These are phyloP conservation scores for Cicer pinnatifidum DNA, from an alignment of 306 rosid genomes.

Conservation along the genomic window DNA sequence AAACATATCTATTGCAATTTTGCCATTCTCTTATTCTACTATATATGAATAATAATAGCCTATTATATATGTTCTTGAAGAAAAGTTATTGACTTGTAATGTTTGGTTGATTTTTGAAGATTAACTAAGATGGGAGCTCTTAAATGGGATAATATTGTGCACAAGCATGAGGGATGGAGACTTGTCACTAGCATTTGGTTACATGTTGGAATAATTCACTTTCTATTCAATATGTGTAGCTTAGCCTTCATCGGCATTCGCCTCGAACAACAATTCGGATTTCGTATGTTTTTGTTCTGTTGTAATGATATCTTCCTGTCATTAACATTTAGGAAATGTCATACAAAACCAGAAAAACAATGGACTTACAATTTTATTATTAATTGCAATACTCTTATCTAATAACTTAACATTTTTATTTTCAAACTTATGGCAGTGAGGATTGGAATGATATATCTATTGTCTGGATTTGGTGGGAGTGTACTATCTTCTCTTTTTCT, in stretches of 20 bases:
- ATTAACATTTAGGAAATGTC: slow-evolving; percentile 1
- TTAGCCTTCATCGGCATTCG: slow-evolving; percentile 80
- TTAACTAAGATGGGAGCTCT: slow-evolving; percentile 88
- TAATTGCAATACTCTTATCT: slow-evolving; percentile 8
- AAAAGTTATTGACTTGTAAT: slow-evolving; percentile 14
- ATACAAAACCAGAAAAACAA: neutral
- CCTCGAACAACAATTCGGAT: slow-evolving; percentile 92
- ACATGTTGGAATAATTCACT: slow-evolving; percentile 86
- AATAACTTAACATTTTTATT: slow-evolving; percentile 19
- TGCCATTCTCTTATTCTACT: neutral
- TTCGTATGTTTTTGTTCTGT: slow-evolving; percentile 53
- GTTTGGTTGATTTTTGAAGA: slow-evolving; percentile 49
- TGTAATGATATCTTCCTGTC: neutral
- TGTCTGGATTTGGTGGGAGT: slow-evolving; percentile 84
- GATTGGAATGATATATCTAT: slow-evolving; percentile 65
- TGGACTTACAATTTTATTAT: neutral
- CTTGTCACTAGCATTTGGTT: slow-evolving; percentile 83
- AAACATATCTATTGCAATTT: slow-evolving; percentile 10
- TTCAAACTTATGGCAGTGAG: slow-evolving; percentile 58
- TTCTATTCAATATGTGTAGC: slow-evolving; percentile 75
- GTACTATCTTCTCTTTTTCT: slow-evolving; percentile 67
- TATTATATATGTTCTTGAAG: slow-evolving; percentile 5
- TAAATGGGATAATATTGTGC: slow-evolving; percentile 62
- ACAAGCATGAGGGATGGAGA: slow-evolving; percentile 79
- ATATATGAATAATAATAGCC: no score